Percentiles rank a stretch among this genome's conserved stretches.
These are phyloP conservation scores for Citrus hindsii DNA, from an alignment of 345 rosid species.

Conservation along the genomic window DNA sequence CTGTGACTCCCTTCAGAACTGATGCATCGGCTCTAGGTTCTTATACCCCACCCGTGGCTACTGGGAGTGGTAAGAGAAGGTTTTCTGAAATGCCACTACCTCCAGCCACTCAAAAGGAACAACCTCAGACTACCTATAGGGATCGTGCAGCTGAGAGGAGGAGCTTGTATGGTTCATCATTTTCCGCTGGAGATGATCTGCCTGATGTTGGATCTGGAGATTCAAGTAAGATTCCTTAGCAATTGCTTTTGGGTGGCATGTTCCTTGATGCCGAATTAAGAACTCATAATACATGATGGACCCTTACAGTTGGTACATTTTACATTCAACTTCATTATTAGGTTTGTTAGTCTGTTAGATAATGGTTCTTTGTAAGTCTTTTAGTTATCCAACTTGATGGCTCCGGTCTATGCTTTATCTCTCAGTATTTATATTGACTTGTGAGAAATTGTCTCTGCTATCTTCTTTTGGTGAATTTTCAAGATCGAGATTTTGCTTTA, in stretches of 20 bases:
- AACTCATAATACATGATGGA: background rate
- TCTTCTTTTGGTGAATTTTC: slow-evolving; percentile 31
- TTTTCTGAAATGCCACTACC: slow-evolving; percentile 79
- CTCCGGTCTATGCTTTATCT: slow-evolving; percentile 17
- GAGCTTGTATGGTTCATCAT: slow-evolving; percentile 86
- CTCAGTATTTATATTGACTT: slow-evolving; percentile 34
- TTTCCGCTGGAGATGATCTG: slow-evolving; percentile 49
- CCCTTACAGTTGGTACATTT: background rate
- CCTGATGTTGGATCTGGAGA: slow-evolving; percentile 41
- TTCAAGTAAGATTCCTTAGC: slow-evolving; percentile 61
- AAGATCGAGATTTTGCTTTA: slow-evolving; percentile 70
- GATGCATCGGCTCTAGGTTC: slow-evolving; percentile 76
- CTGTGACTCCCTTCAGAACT: slow-evolving; percentile 55
- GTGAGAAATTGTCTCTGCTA: slow-evolving; percentile 30
- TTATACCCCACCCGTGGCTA: slow-evolving; percentile 43
- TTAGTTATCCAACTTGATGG: slow-evolving; percentile 21
- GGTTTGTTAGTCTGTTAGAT: slow-evolving; percentile 1
- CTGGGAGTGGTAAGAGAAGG: slow-evolving; percentile 86
- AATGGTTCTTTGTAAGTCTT: slow-evolving; percentile 11
- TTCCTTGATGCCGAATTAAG: background rate
- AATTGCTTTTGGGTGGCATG: slow-evolving; percentile 9
- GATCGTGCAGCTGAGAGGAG: slow-evolving; percentile 99
- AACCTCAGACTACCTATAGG: slow-evolving; percentile 64
- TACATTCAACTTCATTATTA: background rate
- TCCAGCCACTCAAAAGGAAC: slow-evolving; percentile 57